phyloP scores from a whole-genome alignment of 768 basidiomycete genomes.

The Mycena maculata region DNA sequence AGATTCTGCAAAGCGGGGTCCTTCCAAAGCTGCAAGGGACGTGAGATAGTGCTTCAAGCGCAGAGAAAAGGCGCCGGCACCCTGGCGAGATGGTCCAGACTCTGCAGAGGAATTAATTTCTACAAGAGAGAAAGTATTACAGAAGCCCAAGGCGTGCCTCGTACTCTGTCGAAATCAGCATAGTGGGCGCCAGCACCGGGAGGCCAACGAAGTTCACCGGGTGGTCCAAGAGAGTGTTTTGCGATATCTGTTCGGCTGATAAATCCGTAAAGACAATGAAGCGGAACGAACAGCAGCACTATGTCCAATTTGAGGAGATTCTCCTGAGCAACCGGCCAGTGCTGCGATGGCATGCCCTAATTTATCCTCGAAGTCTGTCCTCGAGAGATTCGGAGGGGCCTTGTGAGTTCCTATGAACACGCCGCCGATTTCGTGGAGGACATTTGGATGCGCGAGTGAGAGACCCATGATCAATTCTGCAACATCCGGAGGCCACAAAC shows the following conservation, averaged over 20 bases:
- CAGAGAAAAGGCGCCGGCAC: neutral
- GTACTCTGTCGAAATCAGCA: constrained; percentile 27
- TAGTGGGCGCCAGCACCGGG: constrained; percentile 9
- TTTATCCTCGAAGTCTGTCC: constrained; percentile 22
- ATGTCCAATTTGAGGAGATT: constrained; percentile 29
- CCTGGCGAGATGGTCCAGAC: constrained; percentile 20
- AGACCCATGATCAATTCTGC: no score
- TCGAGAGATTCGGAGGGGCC: constrained; percentile 13
- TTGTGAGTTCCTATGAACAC: constrained; percentile 26
- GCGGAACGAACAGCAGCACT: neutral
- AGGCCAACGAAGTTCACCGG: constrained; percentile 21
- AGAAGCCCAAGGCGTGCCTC: constrained; percentile 21
- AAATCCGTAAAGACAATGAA: neutral
- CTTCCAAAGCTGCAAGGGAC: constrained; percentile 15
- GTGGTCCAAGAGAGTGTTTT: constrained; percentile 21
- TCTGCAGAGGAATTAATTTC: constrained; percentile 17
- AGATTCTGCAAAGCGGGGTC: constrained; percentile 21
- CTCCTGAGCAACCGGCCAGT: constrained; percentile 23
- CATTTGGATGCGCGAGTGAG: constrained; percentile 17
- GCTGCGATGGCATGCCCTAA: constrained; percentile 20
- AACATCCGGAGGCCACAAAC: no score
- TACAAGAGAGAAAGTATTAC: neutral
- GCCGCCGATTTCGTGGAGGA: constrained; percentile 2
- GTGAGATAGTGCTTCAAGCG: neutral
- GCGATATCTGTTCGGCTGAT: constrained; percentile 4